Base-by-base conservation (phyloP, 257 asterid species). In the Solanum sitiens region DNA sequence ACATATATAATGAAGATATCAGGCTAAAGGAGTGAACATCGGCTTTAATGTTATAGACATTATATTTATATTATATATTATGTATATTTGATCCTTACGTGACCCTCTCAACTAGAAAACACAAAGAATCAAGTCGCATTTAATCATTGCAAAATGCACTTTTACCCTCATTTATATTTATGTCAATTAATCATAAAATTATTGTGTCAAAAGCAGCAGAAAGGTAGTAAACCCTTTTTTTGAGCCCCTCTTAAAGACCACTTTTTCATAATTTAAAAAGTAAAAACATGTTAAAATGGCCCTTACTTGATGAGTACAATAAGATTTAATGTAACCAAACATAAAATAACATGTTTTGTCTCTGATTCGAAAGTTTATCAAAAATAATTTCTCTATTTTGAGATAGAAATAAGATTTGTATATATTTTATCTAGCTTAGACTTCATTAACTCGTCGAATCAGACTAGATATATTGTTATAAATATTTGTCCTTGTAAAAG, bases 201-300 rank as follows among this genome's bases (percentile, higher is more conserved):
- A 39, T 80, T 80, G 47, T 50, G 70, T 82, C 85, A 50, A 82
- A 82, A 82, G 85, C 70, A 45, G 85, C 70, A 82, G 45, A 82
- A 82, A 82, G 70, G 70, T 32, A 32, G 11, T 56, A 56, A 16
- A 20, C 5, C 67, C 42, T 80, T 50, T 3, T 15, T 3, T 80
- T 45, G 40, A 4, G n/a, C 2, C 65, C 39, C 75, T 70, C 15
- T 77, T 77, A 0, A 27, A 45, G 44, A 32, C 85, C 3, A 23
- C 89, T 93, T 94, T 95, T 97, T 18, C 85, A 93, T 85, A 84
- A 73, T 73, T 25, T 35, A 72, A 72, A 5, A 72, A 72, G 45
- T 33, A 18, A 33, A 71, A 32, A 8, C 5, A 35, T 35, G 5
- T 35, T 20, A 35, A 11, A 73, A 35, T 35, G 47, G 8, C 80